phyloP scores from a whole-genome alignment of 2,329 filamentous ascomycete species.

The Cercospora sojina region DNA sequence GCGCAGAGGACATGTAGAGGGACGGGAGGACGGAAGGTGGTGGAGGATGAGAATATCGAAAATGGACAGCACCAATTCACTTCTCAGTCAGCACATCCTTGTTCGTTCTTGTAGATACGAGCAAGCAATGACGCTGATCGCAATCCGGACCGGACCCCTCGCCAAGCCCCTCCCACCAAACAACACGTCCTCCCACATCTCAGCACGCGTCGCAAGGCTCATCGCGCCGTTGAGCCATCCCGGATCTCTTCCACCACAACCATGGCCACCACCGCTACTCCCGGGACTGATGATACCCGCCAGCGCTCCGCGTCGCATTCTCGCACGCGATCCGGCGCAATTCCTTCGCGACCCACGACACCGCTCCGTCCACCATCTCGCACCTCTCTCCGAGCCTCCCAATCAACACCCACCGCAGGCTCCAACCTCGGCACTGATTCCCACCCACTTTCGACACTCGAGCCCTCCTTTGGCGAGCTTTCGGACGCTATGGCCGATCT shows the following conservation, averaged over 20 bases:
- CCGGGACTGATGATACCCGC: constrained; percentile 13
- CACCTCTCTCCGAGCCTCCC: constrained; percentile 75
- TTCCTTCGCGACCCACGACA: constrained; percentile 77
- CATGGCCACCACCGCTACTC: constrained; percentile 26
- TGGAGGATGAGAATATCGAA: neutral
- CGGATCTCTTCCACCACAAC: neutral
- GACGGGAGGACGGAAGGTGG: neutral
- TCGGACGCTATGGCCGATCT: constrained; percentile 92
- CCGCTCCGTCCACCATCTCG: constrained; percentile 87
- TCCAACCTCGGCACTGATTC: constrained; percentile 48
- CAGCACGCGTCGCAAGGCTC: neutral
- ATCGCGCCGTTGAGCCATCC: neutral
- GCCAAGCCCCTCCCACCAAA: constrained; percentile 3
- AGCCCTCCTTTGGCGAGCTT: constrained; percentile 89
- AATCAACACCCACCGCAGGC: constrained; percentile 45
- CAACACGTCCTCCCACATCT: constrained; percentile 6
- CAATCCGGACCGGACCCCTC: neutral
- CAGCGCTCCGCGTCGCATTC: constrained; percentile 41
- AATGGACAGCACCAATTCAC: constrained; percentile 5
- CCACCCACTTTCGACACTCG: constrained; percentile 76
- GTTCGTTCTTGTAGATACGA: neutral
- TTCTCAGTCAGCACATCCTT: neutral
- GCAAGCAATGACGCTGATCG: constrained; percentile 5
- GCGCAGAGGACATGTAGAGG: constrained; percentile 8
- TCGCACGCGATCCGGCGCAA: constrained; percentile 45